Conservation (phyloP, 371 early-diverging fungal species). For the Syncephalastrum sp. region DNA sequence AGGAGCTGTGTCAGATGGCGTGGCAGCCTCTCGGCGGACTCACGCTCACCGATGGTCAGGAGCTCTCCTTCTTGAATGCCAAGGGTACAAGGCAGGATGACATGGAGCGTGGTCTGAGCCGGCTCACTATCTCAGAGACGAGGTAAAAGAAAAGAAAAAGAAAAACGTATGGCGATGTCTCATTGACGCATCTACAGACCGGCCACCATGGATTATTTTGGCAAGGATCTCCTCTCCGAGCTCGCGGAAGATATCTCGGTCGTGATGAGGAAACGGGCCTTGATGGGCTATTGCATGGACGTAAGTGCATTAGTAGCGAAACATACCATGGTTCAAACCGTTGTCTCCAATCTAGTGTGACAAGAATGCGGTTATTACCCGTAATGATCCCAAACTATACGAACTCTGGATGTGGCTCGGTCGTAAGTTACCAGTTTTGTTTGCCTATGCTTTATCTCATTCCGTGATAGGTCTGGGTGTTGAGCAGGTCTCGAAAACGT, state of each 20-base stretch:
- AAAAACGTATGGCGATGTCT: no score
- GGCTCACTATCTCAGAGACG: no score
- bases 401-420: slow-evolving; percentile 80
- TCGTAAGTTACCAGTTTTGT: slow-evolving; percentile 21
- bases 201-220: background rate
- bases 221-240: slow-evolving; percentile 10
- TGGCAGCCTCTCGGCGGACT: slow-evolving; percentile 69
- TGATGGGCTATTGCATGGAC: slow-evolving; percentile 75
- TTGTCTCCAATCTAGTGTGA: slow-evolving; percentile 22
- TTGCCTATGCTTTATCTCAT: no score
- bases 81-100: background rate
- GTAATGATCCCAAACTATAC: slow-evolving; percentile 38
- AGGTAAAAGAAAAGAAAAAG: no score
- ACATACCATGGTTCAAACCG: slow-evolving; percentile 7
- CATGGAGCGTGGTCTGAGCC: background rate
- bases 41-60: slow-evolving; percentile 49
- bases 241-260: slow-evolving; percentile 73
- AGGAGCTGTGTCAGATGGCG: slow-evolving; percentile 58
- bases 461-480: no score
- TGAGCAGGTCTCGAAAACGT: no score
- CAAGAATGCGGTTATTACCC: slow-evolving; percentile 38
- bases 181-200: background rate
- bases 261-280: slow-evolving; percentile 71
- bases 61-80: slow-evolving; percentile 8
- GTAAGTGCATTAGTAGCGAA: slow-evolving; percentile 34